phyloP scores from a whole-genome alignment of 352 stramenopile species.

The Pythium myriotylum region DNA sequence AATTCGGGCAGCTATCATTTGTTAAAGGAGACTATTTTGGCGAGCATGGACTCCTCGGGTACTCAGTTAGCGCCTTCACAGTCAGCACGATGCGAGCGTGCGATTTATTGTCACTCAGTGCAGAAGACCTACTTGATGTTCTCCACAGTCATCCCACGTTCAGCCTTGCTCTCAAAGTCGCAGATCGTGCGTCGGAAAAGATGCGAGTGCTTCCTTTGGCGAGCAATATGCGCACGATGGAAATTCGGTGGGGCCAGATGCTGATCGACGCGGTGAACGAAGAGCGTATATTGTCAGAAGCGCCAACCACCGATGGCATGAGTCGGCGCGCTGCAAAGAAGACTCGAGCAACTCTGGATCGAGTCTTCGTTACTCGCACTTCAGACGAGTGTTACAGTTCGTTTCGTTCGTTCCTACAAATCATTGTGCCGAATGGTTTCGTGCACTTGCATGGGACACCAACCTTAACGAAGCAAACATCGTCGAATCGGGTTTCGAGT shows the following conservation, averaged over 20 bases:
- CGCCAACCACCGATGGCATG: not conserved
- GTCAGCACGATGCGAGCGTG: slow-evolving; percentile 57
- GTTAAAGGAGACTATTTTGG: slow-evolving; percentile 64
- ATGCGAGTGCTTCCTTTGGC: slow-evolving; percentile 23
- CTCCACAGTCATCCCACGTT: slow-evolving; percentile 46
- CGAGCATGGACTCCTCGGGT: slow-evolving; percentile 54
- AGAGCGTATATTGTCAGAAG: slow-evolving; percentile 31
- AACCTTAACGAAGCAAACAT: slow-evolving; percentile 1
- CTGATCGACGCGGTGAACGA: slow-evolving; percentile 37
- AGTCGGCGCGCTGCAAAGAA: slow-evolving; percentile 27
- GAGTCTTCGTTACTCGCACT: slow-evolving; percentile 32
- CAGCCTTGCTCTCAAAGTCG: slow-evolving; percentile 46
- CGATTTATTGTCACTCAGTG: slow-evolving; percentile 53
- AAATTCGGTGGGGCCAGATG: slow-evolving; percentile 46
- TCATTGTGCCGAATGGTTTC: slow-evolving; percentile 58
- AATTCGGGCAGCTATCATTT: slow-evolving; percentile 33
- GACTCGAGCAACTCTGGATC: slow-evolving; percentile 29
- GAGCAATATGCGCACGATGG: slow-evolving; percentile 25
- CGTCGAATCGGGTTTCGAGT: not conserved
- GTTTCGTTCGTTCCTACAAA: slow-evolving; percentile 50
- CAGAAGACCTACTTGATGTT: slow-evolving; percentile 44
- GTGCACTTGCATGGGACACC: slow-evolving; percentile 26
- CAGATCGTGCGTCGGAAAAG: slow-evolving; percentile 27
- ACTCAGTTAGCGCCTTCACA: slow-evolving; percentile 48
- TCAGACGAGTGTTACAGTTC: slow-evolving; percentile 35